Evolutionary conservation across 2,329 filamentous ascomycete genomes (phyloP).

Genomic region (Aspergillus jensenii): DNA sequence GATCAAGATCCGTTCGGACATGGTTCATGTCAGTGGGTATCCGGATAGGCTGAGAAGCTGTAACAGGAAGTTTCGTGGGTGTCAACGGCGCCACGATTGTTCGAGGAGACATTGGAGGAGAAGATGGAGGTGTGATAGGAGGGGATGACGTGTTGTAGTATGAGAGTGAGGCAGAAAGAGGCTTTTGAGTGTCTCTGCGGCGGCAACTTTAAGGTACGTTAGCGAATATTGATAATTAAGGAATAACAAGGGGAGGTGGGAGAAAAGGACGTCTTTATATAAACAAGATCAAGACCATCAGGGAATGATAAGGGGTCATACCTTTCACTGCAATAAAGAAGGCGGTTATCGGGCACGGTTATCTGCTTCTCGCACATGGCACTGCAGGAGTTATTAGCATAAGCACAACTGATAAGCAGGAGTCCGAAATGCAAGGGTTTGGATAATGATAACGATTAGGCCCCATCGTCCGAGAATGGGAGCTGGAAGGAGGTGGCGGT

Average conservation of each 20-base stretch:
- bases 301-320: slow-evolving; percentile 37
- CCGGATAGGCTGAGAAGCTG: slow-evolving; percentile 28
- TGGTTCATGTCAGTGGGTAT: slow-evolving; percentile 42
- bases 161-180: slow-evolving; percentile 40
- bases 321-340: slow-evolving; percentile 66
- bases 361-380: slow-evolving; percentile 67
- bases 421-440: slow-evolving; percentile 18
- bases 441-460: slow-evolving; percentile 11
- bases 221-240: background rate
- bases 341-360: slow-evolving; percentile 57
- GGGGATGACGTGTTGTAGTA: slow-evolving; percentile 30
- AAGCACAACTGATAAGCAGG: slow-evolving; percentile 22
- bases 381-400: slow-evolving; percentile 42
- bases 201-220: slow-evolving; percentile 38
- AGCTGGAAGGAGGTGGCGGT: slow-evolving; percentile 13
- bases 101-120: slow-evolving; percentile 37
- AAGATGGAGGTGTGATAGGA: slow-evolving; percentile 31
- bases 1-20: slow-evolving; percentile 47
- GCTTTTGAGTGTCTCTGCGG: slow-evolving; percentile 48
- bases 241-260: background rate
- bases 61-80: slow-evolving; percentile 30
- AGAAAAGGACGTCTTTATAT: background rate
- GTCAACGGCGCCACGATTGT: slow-evolving; percentile 38
- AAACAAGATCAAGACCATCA: slow-evolving; percentile 7
- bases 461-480: slow-evolving; percentile 1